Conservation (phyloP, 352 stramenopile species). For the Globisporangium spinosum region DNA sequence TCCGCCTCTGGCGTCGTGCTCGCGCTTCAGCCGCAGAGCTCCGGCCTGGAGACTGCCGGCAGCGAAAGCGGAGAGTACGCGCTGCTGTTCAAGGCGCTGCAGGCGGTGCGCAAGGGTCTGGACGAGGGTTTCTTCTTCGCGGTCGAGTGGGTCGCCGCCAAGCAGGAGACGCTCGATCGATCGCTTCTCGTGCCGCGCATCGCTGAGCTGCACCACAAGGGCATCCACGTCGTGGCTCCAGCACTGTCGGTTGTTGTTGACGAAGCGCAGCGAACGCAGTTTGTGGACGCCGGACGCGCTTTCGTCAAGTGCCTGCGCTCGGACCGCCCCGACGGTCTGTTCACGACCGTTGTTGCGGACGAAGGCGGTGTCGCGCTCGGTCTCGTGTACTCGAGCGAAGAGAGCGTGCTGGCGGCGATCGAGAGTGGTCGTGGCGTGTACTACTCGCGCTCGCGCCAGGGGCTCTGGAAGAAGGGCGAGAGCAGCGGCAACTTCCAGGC, state of each 20-base stretch:
- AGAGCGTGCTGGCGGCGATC: constrained; percentile 90
- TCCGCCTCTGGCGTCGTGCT: constrained; percentile 46
- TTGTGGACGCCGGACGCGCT: constrained; percentile 34
- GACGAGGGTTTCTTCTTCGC: constrained; percentile 54
- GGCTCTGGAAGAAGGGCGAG: constrained; percentile 95
- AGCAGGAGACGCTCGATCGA: constrained; percentile 23
- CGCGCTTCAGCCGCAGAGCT: constrained; percentile 26
- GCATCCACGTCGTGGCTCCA: constrained; percentile 50
- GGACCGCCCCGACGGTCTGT: constrained; percentile 89
- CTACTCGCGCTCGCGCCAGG: constrained; percentile 90
- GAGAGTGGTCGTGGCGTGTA: constrained; percentile 90
- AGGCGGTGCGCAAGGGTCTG: constrained; percentile 35
- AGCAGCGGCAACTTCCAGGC: constrained; percentile 93
- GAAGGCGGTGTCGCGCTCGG: constrained; percentile 85
- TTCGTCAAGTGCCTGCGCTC: constrained; percentile 86
- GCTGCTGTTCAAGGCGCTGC: constrained; percentile 26
- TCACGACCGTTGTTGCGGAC: constrained; percentile 93
- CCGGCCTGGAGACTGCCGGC: constrained; percentile 18
- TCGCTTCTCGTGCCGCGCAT: constrained; percentile 37
- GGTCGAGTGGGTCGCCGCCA: constrained; percentile 33
- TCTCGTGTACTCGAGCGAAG: constrained; percentile 93
- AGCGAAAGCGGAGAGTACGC: constrained; percentile 19
- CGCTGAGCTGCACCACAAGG: constrained; percentile 54
- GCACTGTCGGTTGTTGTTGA: constrained; percentile 24
- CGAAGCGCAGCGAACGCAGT: constrained; percentile 18